Percentiles rank a stretch among this genome's conserved stretches.
phyloP scores from a whole-genome alignment of 1,284 basidiomycete species.

The Sphagnurus paluster region DNA sequence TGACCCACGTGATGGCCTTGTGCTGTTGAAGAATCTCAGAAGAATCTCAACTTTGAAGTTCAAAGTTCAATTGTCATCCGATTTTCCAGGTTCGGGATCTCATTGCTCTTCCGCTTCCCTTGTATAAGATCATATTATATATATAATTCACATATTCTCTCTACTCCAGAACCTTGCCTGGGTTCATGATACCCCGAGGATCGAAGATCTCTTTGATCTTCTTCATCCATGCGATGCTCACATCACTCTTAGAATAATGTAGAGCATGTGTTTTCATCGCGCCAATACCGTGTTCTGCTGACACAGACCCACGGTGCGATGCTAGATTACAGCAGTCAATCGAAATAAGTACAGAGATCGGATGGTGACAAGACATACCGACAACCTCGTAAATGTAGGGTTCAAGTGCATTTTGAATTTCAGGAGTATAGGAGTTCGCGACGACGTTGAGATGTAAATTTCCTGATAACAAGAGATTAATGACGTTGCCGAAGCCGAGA shows the following conservation, averaged over 20 bases:
- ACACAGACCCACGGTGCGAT: constrained; percentile 84
- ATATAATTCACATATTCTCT: constrained; percentile 4
- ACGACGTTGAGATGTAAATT: constrained; percentile 96
- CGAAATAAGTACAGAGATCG: not conserved
- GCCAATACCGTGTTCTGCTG: constrained; percentile 96
- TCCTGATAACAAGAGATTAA: constrained; percentile 44
- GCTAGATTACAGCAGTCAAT: constrained; percentile 37
- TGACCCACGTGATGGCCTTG: constrained; percentile 13
- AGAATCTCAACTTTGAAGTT: no score
- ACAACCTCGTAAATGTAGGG: constrained; percentile 97
- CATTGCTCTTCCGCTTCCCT: no score
- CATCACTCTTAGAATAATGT: constrained; percentile 82
- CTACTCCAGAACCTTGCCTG: constrained; percentile 72
- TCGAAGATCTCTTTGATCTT: constrained; percentile 92
- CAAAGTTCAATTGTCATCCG: no score
- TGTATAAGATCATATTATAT: constrained; percentile 1
- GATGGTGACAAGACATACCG: constrained; percentile 43
- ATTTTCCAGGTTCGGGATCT: no score
- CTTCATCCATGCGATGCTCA: constrained; percentile 88
- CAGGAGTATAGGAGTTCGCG: constrained; percentile 80
- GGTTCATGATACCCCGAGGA: constrained; percentile 89
- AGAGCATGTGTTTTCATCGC: constrained; percentile 94
- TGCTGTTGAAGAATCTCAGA: no score
- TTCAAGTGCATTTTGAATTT: constrained; percentile 87
- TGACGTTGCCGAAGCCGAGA: not conserved